These are phyloP conservation scores for Backusella psychrophila DNA, from an alignment of 192 early-diverging fungal species.

Conservation along the genomic window DNA sequence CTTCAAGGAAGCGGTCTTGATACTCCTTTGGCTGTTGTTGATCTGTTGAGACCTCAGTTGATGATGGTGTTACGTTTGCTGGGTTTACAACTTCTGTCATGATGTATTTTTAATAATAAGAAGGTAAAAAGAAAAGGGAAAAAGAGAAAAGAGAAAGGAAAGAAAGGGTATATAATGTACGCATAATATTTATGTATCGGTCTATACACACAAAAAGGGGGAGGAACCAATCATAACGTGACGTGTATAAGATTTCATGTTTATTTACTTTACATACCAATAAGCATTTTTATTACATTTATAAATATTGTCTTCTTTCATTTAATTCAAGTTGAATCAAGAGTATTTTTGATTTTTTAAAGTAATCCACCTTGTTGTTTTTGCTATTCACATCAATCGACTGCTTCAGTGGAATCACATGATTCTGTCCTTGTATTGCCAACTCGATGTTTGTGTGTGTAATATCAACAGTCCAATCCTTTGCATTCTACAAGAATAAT, in stretches of 20 bases:
- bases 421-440: not conserved
- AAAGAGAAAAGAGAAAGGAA: not conserved
- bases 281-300: not conserved
- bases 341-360: not conserved
- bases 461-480: not conserved
- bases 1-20: slow-evolving; percentile 39
- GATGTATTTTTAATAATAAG: not conserved
- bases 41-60: not conserved
- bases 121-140: not conserved
- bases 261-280: not conserved
- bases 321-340: not conserved
- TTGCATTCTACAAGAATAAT: not conserved
- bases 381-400: not conserved
- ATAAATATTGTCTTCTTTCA: slow-evolving; percentile 12
- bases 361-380: not conserved
- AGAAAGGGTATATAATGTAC: not conserved
- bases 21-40: slow-evolving; percentile 15
- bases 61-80: not conserved
- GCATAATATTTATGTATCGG: not conserved
- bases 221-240: not conserved
- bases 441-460: not conserved
- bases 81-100: not conserved
- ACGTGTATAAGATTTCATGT: not conserved
- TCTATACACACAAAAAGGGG: not conserved
- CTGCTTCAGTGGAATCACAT: not conserved